Evolutionary conservation across 768 basidiomycete genomes (phyloP).

Genomic region (Mycena albidolilacea): DNA sequence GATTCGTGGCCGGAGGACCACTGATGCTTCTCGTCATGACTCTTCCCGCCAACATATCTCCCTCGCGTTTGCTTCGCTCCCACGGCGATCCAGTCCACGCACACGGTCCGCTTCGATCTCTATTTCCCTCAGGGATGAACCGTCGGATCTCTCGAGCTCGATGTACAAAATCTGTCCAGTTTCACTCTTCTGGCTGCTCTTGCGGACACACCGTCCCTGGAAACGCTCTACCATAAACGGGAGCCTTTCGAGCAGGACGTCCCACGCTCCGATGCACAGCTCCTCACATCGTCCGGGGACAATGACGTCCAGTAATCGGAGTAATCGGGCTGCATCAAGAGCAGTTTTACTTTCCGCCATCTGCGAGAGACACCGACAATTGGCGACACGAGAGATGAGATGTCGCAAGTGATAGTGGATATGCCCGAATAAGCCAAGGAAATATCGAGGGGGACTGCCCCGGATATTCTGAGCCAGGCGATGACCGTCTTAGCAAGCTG

Average conservation of each 20-base stretch:
- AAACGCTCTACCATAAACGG: not conserved
- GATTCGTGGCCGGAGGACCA: too few relatives aligned
- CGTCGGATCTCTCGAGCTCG: not conserved
- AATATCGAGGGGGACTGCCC: not conserved
- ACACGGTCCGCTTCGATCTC: not conserved
- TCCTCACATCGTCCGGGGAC: not conserved
- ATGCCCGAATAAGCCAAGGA: not conserved
- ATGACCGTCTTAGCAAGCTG: not conserved
- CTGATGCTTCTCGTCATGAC: not conserved
- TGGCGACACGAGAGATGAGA: not conserved
- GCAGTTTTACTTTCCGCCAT: constrained; percentile 4
- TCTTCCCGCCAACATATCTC: not conserved
- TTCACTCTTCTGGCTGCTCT: not conserved
- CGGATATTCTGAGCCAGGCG: not conserved
- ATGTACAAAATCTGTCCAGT: not conserved
- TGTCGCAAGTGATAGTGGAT: not conserved
- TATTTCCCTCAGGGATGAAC: not conserved
- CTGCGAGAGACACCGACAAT: not conserved
- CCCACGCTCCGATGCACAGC: not conserved
- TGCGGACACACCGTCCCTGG: not conserved
- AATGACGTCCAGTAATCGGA: not conserved
- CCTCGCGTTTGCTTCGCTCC: not conserved
- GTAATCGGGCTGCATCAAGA: too few relatives aligned
- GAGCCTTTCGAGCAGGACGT: not conserved
- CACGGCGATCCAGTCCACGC: not conserved